Percentiles rank a stretch among this genome's conserved stretches.
Evolutionary conservation across 1,139 yeast species (phyloP).

Genomic region (Candida sp.): DNA sequence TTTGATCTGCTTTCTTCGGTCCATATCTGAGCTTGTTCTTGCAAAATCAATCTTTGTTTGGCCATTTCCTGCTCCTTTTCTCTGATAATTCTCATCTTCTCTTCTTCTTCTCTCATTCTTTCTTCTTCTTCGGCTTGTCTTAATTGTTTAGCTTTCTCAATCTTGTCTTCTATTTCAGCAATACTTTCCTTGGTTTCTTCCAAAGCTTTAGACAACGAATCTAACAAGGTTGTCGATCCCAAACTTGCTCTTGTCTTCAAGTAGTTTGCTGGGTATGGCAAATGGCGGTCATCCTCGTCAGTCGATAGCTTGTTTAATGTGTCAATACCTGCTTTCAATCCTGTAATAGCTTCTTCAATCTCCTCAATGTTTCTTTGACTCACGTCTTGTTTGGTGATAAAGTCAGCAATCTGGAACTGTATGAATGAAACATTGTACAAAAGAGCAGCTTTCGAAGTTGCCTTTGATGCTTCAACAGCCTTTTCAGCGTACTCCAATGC

Average conservation of each 20-base stretch:
- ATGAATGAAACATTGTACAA: slow-evolving; percentile 85
- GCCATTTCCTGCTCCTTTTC: slow-evolving; percentile 57
- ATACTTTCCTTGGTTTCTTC: slow-evolving; percentile 78
- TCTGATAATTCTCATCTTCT: slow-evolving; percentile 43
- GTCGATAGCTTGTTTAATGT: slow-evolving; percentile 62
- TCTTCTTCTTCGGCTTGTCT: slow-evolving; percentile 55
- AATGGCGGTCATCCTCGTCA: slow-evolving; percentile 52
- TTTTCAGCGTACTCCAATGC: slow-evolving; percentile 66
- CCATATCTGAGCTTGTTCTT: slow-evolving; percentile 86
- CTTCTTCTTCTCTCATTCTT: slow-evolving; percentile 34
- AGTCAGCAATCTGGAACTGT: slow-evolving; percentile 88
- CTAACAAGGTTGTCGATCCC: slow-evolving; percentile 78
- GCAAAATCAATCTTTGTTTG: slow-evolving; percentile 71
- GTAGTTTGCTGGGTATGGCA: slow-evolving; percentile 82
- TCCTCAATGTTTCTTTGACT: slow-evolving; percentile 66
- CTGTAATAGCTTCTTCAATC: slow-evolving; percentile 59
- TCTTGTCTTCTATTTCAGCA: slow-evolving; percentile 56
- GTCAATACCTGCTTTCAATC: slow-evolving; percentile 66
- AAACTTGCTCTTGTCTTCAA: slow-evolving; percentile 83
- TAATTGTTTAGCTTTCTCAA: slow-evolving; percentile 72
- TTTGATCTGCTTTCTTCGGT: slow-evolving; percentile 57
- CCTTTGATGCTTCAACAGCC: slow-evolving; percentile 52
- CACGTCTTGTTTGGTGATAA: slow-evolving; percentile 65
- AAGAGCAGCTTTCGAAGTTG: slow-evolving; percentile 43
- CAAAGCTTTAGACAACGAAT: slow-evolving; percentile 70